Evolutionary conservation across 208 protist species (phyloP).

Genomic region (Tetramitus jugosus): DNA sequence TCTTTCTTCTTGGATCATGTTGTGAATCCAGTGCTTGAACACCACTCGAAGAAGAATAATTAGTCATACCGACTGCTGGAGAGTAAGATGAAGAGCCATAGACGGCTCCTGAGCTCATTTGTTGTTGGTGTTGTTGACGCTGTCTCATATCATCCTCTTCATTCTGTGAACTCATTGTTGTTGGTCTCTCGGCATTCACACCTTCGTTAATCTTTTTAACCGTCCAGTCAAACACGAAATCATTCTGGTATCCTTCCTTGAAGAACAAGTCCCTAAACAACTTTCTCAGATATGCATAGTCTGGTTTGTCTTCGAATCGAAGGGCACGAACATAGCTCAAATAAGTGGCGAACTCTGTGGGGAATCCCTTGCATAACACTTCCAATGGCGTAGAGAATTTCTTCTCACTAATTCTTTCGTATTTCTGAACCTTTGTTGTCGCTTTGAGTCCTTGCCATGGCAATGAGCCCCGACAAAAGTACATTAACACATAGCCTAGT

Average conservation of each 20-base stretch:
- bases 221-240: slow-evolving; percentile 98
- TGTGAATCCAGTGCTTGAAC: no score
- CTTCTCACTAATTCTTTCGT: slow-evolving; percentile 93
- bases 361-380: slow-evolving; percentile 76
- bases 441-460: slow-evolving; percentile 96
- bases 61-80: no score
- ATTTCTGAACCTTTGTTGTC: slow-evolving; percentile 95
- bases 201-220: slow-evolving; percentile 27
- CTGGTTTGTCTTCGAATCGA: slow-evolving; percentile 15
- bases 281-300: slow-evolving; percentile 15
- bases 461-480: slow-evolving; percentile 94
- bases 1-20: no score
- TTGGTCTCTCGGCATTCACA: no score
- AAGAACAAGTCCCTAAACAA: slow-evolving; percentile 62
- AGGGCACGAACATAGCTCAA: neutral
- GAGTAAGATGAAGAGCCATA: no score
- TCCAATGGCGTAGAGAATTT: slow-evolving; percentile 93
- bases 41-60: no score
- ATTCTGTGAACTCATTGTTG: no score
- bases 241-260: slow-evolving; percentile 88
- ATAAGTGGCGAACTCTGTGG: slow-evolving; percentile 1
- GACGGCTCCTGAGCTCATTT: no score
- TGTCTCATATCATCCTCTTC: no score
- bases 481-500: slow-evolving; percentile 97
- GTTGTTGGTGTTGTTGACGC: no score